Evolutionary conservation across 805 yeast species (phyloP).

Genomic region (Saccharomycopsis javanensis): DNA sequence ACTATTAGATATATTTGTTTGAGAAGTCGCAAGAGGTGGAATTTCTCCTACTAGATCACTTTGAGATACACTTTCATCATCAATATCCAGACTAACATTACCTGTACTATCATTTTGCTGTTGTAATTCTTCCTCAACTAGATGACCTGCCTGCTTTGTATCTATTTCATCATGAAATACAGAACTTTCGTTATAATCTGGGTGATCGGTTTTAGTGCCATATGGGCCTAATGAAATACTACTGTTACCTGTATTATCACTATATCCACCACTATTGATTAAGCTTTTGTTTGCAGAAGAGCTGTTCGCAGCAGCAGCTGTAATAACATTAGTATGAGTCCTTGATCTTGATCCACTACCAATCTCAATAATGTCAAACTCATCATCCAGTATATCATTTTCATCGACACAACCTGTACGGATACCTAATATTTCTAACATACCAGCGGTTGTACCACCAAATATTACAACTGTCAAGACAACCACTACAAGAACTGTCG

Average conservation of each 20-base stretch:
- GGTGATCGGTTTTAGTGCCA: not conserved
- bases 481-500: slow-evolving; percentile 93
- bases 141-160: not conserved
- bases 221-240: not conserved
- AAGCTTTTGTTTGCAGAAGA: not conserved
- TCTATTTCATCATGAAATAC: not conserved
- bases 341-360: not conserved
- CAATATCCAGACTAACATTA: not conserved
- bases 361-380: slow-evolving; percentile 63
- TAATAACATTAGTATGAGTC: not conserved
- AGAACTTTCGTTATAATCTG: not conserved
- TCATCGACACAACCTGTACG: slow-evolving; percentile 86
- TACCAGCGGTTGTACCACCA: slow-evolving; percentile 98
- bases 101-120: not conserved
- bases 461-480: slow-evolving; percentile 91
- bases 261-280: not conserved
- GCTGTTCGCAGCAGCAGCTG: not conserved
- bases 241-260: not conserved
- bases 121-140: not conserved
- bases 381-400: slow-evolving; percentile 65
- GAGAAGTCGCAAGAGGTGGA: slow-evolving; percentile 13
- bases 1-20: not conserved
- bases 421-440: slow-evolving; percentile 91
- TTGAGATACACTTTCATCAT: slow-evolving; percentile 10
- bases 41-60: slow-evolving; percentile 12